Base-by-base conservation (phyloP, 1,284 basidiomycete genomes). In the Ustilago lituana region DNA sequence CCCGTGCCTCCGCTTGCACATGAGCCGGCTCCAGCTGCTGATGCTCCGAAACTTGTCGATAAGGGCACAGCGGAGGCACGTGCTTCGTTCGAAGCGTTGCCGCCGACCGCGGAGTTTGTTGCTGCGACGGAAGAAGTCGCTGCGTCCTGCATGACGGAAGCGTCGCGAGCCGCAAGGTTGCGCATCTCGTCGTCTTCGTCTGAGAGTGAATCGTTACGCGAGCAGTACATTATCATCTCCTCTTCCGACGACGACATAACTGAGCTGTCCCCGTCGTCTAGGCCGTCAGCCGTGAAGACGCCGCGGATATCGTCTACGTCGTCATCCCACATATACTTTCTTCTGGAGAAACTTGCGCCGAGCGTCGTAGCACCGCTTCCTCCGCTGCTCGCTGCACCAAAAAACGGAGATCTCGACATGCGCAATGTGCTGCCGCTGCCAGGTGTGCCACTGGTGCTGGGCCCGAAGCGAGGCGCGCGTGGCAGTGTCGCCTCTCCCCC, bases 251-350 rank as follows among this genome's bases (percentile, higher is more conserved):
- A 59, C 24, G 54, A 65, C 11, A 57, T 31, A 24, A 41, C 58
- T 19, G 63, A 53, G 41, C 60, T 63, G 45, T 67, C 69, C 8
- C 26, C 47, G 15, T 67, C 59, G 23, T 72, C 60, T 12, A 67
- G 22, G 8, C 55, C 62, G 27, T 62, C 62, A 1, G 58, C 62
- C 3, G 48, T 36, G 14, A 71, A 65, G 9, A 71, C 55, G 14
- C 63, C 68, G 6, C 50, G 62, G 23, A 69, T 69, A 27, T 74
- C 71, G 37, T 65, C 61, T n/a, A 70, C 57, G 8, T 74, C 59
- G 24, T 70, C 59, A 23, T 74, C 71, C 63, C 66, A 74, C 55
- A 62, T 64, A 44, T 68, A 64, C 41, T 69, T 65, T 29, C 43
- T 52, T 22, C 56, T 35, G 5, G 58, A 53, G 11, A 45, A 53